Conservation (phyloP, 495 filamentous ascomycete genomes). For the Lasiosphaeris hirsuta region DNA sequence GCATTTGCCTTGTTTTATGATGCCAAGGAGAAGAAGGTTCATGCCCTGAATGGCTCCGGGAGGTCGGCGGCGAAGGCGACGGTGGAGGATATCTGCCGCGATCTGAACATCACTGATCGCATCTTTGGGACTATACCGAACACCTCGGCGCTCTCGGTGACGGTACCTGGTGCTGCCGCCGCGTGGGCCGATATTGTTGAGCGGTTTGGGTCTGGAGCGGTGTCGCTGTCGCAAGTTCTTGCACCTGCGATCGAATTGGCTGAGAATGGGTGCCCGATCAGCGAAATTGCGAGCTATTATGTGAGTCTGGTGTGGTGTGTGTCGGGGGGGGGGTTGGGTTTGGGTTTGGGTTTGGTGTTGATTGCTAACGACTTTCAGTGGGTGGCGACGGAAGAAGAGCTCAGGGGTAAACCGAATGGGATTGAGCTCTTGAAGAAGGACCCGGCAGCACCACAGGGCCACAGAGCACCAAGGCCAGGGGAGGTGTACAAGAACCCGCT, state of each 20-base stretch:
- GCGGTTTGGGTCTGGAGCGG: conserved; percentile 72
- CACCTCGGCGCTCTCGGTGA: conserved; percentile 63
- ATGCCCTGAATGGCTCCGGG: conserved; percentile 75
- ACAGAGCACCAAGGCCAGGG: conserved; percentile 62
- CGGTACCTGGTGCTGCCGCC: conserved; percentile 74
- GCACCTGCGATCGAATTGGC: conserved; percentile 70
- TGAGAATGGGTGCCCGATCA: conserved; percentile 77
- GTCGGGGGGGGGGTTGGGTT: too few species aligned
- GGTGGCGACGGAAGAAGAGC: conserved; percentile 51
- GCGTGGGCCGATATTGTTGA: conserved; percentile 83
- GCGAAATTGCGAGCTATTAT: conserved; percentile 60
- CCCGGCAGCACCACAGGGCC: conserved; percentile 49
- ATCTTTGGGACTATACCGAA: conserved; percentile 56
- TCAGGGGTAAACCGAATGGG: conserved; percentile 65
- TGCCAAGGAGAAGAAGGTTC: conserved; percentile 65
- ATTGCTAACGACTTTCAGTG: conserved; percentile 48
- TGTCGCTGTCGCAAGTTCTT: conserved; percentile 66
- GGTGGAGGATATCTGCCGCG: conserved; percentile 57
- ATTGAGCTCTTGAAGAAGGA: conserved; percentile 66
- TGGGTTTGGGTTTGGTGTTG: background rate
- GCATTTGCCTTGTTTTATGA: conserved; percentile 83
- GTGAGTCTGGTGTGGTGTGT: conserved; percentile 42
- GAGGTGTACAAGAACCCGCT: conserved; percentile 73
- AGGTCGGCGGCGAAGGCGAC: conserved; percentile 58
- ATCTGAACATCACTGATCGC: conserved; percentile 56